Percentiles rank a stretch among this genome's conserved stretches.
phyloP scores from a whole-genome alignment of 2,329 filamentous ascomycete species.

The Pezicula rhizophila region DNA sequence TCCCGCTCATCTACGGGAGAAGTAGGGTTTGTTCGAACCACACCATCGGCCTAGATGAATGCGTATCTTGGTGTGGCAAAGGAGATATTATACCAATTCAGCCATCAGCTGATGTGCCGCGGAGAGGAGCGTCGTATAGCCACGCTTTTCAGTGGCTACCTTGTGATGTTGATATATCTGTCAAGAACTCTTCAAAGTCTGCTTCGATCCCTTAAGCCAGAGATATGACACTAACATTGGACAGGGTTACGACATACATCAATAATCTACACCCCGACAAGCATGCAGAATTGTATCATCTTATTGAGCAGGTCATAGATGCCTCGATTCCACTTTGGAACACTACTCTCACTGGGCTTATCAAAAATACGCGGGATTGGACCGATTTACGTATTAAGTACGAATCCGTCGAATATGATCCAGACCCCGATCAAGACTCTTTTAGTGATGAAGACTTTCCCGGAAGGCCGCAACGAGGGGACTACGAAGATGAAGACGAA shows the following conservation, averaged over 20 bases:
- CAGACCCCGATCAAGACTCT: constrained; percentile 1
- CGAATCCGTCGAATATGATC: constrained; percentile 13
- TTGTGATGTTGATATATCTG: constrained; percentile 24
- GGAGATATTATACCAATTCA: constrained; percentile 15
- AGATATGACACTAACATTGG: constrained; percentile 13
- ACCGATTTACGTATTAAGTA: constrained; percentile 5
- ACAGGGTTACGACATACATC: constrained; percentile 34
- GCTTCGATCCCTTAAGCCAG: neutral
- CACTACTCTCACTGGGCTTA: constrained; percentile 17
- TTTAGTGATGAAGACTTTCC: constrained; percentile 13
- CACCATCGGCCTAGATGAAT: constrained; percentile 16
- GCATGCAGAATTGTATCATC: constrained; percentile 28
- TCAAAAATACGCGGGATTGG: neutral
- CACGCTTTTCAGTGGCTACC: constrained; percentile 39
- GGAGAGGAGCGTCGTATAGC: constrained; percentile 5
- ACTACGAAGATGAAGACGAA: constrained; percentile 11
- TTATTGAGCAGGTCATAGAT: constrained; percentile 31
- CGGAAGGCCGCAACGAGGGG: constrained; percentile 14
- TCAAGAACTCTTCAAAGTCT: constrained; percentile 9
- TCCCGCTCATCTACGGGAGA: constrained; percentile 49
- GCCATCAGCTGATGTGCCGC: neutral
- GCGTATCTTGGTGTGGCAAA: constrained; percentile 24
- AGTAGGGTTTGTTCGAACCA: constrained; percentile 33
- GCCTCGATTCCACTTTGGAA: constrained; percentile 30
- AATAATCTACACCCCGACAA: constrained; percentile 38